These are phyloP conservation scores for Mortierella polycephala DNA, from an alignment of 371 early-diverging fungal genomes.

Conservation along the genomic window DNA sequence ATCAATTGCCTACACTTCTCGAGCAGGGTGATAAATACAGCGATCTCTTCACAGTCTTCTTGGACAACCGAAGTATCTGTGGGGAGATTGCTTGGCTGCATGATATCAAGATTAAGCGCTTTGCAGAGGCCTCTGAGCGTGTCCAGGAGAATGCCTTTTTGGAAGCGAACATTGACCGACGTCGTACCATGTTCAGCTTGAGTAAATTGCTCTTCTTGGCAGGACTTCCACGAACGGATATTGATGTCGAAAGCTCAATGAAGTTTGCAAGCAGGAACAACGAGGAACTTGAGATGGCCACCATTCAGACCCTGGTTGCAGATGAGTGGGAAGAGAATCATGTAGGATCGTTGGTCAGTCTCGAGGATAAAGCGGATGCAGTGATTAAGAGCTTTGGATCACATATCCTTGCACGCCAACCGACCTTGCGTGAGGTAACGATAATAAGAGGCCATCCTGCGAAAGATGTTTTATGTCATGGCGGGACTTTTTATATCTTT, in stretches of 20 bases:
- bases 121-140: conserved; percentile 18
- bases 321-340: conserved; percentile 28
- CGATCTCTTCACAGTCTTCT: conserved; percentile 28
- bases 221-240: conserved; percentile 7
- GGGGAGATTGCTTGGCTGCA: conserved; percentile 48
- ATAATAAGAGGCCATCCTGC: background rate
- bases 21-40: conserved; percentile 42
- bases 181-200: conserved; percentile 37
- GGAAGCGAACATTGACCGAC: conserved; percentile 39
- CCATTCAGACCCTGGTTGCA: conserved; percentile 26
- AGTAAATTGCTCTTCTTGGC: conserved; percentile 43
- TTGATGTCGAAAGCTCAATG: conserved; percentile 13
- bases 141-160: conserved; percentile 25
- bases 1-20: conserved; percentile 20
- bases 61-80: conserved; percentile 25
- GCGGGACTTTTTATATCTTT: background rate
- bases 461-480: background rate
- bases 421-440: conserved; percentile 23
- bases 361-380: conserved; percentile 22
- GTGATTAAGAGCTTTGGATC: conserved; percentile 23
- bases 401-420: conserved; percentile 16
- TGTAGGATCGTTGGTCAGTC: conserved; percentile 12
- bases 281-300: conserved; percentile 40
- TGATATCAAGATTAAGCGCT: conserved; percentile 43
- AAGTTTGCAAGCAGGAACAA: conserved; percentile 28